Evolutionary conservation across 805 yeast genomes (phyloP), one percentile per base, ranked within the genome.

Genomic region (Aciculoconidium aculeatum): DNA sequence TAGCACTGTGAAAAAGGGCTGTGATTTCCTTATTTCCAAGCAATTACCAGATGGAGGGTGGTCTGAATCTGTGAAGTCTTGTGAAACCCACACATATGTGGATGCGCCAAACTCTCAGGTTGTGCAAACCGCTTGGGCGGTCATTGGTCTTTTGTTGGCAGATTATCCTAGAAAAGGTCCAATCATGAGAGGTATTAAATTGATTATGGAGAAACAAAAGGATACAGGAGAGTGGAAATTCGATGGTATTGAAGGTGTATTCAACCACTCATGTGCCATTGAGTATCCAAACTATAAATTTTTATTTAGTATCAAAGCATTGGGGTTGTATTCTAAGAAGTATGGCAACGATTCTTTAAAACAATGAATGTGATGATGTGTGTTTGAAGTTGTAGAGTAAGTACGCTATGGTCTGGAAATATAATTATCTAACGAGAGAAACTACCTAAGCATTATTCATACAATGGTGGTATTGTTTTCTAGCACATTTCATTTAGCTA

Each of bases 211-310:
- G 2, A 65, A 84, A 39, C 98, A 92, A 50, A 51, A 67, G 20
- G 44, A 62, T 1, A 73, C 77, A 15, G 99, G 99, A 2, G 92
- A 85, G 40, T 92, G 94, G 86, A 62, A 68, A 32, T 77, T 72
- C 45, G 95, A 90, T 45, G 81, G 75, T 17, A 77, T 83, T 15
- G 97, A 90, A 56, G 99, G 99, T 25, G 96, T 92, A 0, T 92
- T 92, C 67, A 92, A 92, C 54, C 96, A 92, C 50, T 59, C 61
- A 30, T 64, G 94, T 61, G 95, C 92, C 2, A 92, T 92, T 48
- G 97, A 92, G 55, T 92, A 92, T 53, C 97, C 97, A 21, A 84
- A 86, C 47, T 92, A 92, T 58, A 77, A 81, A 58, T 90, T 80
- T 47, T 61, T 86, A 34, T 92, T 92, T 55, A 80, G 96, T 1